Evolutionary conservation across 2,329 filamentous ascomycete species (phyloP).

Genomic region (Colletotrichum falcatum): DNA sequence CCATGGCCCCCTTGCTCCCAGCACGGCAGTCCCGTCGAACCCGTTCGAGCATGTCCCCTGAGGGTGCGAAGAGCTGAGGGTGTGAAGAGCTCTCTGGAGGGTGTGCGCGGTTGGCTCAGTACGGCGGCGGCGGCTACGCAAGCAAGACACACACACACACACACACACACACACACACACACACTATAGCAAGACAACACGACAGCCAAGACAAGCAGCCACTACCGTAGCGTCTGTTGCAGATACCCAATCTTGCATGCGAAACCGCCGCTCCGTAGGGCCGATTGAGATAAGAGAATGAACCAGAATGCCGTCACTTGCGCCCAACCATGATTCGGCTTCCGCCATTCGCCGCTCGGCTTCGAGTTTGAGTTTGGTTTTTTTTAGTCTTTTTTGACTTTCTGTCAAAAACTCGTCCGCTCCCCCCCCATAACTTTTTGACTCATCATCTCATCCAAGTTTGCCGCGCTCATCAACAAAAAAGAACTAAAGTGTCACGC

Average conservation of each 20-base stretch:
- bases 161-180: background rate
- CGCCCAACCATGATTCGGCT: background rate
- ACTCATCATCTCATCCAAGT: no score
- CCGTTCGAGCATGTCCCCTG: constrained; percentile 7
- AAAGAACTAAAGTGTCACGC: background rate
- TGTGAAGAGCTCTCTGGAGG: background rate
- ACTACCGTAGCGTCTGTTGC: constrained; percentile 12
- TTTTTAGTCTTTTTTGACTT: no score
- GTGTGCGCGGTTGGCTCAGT: constrained; percentile 8
- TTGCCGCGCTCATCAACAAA: no score
- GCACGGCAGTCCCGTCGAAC: background rate
- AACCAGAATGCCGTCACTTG: background rate
- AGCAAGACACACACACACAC: background rate
- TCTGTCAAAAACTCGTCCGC: no score
- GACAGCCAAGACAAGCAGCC: background rate
- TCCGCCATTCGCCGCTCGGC: background rate
- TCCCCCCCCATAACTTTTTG: no score
- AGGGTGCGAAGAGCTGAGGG: background rate
- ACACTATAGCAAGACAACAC: no score
- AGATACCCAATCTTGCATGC: constrained; percentile 32
- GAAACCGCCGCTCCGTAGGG: constrained; percentile 34
- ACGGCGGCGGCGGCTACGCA: constrained; percentile 2
- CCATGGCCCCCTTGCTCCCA: background rate
- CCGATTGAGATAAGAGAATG: constrained; percentile 37
- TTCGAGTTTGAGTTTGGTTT: background rate